phyloP scores from a whole-genome alignment of 2,329 filamentous ascomycete genomes.

The Podosphaera xanthii region DNA sequence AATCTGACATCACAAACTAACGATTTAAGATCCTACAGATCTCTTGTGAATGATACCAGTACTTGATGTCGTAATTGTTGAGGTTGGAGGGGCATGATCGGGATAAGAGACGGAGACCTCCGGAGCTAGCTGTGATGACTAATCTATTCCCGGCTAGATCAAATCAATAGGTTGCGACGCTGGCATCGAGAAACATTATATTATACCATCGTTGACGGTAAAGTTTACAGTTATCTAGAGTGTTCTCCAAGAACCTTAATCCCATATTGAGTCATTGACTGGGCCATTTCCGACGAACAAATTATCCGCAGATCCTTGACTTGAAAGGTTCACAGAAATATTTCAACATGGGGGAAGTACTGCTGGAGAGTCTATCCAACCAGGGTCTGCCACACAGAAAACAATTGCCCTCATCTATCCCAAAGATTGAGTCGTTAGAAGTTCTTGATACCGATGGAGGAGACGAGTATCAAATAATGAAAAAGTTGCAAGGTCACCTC shows the following conservation, averaged over 20 bases:
- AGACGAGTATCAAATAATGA: constrained; percentile 87
- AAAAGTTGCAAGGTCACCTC: constrained; percentile 87
- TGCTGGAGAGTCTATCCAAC: constrained; percentile 61
- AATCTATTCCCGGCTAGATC: neutral
- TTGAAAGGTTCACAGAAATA: neutral
- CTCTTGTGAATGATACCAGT: neutral
- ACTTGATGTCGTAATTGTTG: neutral
- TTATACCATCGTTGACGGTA: too few relatives aligned
- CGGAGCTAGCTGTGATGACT: neutral
- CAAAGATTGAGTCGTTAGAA: constrained; percentile 76
- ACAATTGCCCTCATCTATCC: constrained; percentile 55
- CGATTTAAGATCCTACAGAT: neutral
- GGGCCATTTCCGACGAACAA: neutral
- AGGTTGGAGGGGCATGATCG: neutral
- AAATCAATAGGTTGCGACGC: neutral
- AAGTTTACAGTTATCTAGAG: too few relatives aligned
- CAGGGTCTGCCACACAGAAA: constrained; percentile 60
- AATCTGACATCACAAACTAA: neutral
- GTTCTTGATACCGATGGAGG: constrained; percentile 57
- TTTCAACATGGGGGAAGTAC: constrained; percentile 56
- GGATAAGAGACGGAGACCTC: neutral
- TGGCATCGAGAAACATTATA: neutral
- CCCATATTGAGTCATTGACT: too few relatives aligned
- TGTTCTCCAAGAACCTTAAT: too few relatives aligned
- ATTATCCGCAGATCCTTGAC: neutral